phyloP scores from a whole-genome alignment of 2,329 filamentous ascomycete species.

The Fusarium poae region DNA sequence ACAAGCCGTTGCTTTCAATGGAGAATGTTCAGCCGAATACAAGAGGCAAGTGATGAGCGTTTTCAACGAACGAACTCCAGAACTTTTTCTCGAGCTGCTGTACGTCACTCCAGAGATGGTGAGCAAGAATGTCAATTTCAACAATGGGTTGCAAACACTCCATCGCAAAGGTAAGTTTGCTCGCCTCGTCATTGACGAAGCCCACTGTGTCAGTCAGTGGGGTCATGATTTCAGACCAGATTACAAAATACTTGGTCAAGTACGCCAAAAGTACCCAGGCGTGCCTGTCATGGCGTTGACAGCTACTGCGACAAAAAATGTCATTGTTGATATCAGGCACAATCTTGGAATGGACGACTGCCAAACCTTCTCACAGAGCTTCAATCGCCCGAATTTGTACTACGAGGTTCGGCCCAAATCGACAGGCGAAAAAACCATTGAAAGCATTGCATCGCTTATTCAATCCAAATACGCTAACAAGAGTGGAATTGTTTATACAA shows the following conservation, averaged over 20 bases:
- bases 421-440: conserved; percentile 62
- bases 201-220: conserved; percentile 99
- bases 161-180: conserved; percentile 80
- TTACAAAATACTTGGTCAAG: conserved; percentile 86
- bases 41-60: conserved; percentile 75
- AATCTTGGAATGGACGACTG: conserved; percentile 88
- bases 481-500: conserved; percentile 92
- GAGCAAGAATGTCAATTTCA: conserved; percentile 79
- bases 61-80: conserved; percentile 73
- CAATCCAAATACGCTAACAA: conserved; percentile 75
- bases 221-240: conserved; percentile 97
- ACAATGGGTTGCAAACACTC: conserved; percentile 74
- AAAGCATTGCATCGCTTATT: conserved; percentile 75
- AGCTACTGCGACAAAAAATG: conserved; percentile 92
- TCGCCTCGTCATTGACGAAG: conserved; percentile 95
- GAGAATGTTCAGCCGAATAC: conserved; percentile 74
- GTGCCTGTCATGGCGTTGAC: conserved; percentile 96
- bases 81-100: conserved; percentile 84
- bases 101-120: conserved; percentile 99
- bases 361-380: conserved; percentile 88
- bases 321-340: conserved; percentile 90
- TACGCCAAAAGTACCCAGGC: conserved; percentile 78
- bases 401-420: conserved; percentile 86
- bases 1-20: conserved; percentile 84
- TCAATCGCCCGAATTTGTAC: conserved; percentile 94